Evolutionary conservation across 305 asterid genomes (phyloP), one percentile per base, ranked within the genome.

Genomic region (Rubia balearica): DNA sequence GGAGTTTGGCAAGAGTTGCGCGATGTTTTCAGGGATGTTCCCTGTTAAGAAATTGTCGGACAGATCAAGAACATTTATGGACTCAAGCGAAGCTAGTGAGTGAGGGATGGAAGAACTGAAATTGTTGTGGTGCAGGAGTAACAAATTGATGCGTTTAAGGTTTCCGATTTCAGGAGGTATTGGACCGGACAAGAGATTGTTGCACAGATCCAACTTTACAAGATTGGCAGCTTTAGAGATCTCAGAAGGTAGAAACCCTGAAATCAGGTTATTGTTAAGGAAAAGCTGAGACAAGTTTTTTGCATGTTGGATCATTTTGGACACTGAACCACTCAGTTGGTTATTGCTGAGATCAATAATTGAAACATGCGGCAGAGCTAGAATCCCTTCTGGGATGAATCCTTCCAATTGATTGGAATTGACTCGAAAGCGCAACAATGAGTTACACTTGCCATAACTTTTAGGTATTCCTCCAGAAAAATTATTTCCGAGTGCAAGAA

Each of bases 51-150:
- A 79, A 69, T 90, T 92, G 11, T 81, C 67, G 0, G 97, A 93
- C 30, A 93, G 74, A 73, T 93, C 98, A 70, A 93, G 98, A 71
- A 87, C 83, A 57, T 88, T 93, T 42, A 93, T 82, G 0, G 85
- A 84, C 22, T 73, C 75, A 5, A 94, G 77, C 0, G 79, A 80
- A 43, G 97, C 81, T 4, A 91, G 61, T 3, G 97, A 87, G 14
- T 73, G 80, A 0, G 99, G 99, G 65, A 91, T 91, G 2, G 92
- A 87, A 68, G 95, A 89, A 33, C 61, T 79, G 2, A 94, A 80
- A 71, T 73, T 82, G 79, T 94, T 94, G 22, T 79, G 83, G 75
- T 83, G 95, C 16, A 94, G 65, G 61, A 85, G 71, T 80, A 94
- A 81, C 30, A 89, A 71, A 73, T 91, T 91, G 24, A 94, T 87